Evolutionary conservation across 179 eudicot species (phyloP).

Genomic region (Vitellaria paradoxa): DNA sequence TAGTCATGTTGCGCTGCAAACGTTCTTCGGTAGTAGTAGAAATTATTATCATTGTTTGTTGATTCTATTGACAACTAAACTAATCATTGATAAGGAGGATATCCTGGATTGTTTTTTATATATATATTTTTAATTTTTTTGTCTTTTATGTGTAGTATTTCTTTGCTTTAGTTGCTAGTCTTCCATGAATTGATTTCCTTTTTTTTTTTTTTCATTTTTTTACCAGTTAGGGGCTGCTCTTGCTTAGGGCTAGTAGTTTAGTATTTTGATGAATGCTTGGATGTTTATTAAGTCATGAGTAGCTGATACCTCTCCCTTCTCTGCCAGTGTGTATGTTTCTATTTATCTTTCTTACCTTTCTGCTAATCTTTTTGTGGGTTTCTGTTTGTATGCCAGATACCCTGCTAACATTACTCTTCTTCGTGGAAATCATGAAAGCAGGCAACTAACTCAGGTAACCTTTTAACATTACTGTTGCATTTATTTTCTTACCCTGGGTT

Average conservation of each 20-base stretch:
- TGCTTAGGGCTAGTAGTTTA: background rate
- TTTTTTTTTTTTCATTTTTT: background rate
- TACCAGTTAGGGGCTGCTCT: background rate
- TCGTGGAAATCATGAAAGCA: slow-evolving; percentile 98
- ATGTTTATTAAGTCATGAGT: background rate
- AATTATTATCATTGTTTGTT: background rate
- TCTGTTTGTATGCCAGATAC: slow-evolving; percentile 47
- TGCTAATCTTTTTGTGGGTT: background rate
- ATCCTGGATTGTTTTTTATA: background rate
- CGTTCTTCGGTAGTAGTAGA: background rate
- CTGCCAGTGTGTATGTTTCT: slow-evolving; percentile 4
- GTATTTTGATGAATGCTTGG: background rate
- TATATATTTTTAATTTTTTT: no score
- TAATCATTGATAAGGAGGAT: background rate
- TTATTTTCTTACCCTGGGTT: background rate
- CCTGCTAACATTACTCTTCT: slow-evolving; percentile 95
- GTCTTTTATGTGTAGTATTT: background rate
- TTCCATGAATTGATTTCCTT: background rate
- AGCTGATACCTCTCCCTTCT: background rate
- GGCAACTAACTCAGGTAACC: slow-evolving; percentile 91
- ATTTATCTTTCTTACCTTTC: background rate
- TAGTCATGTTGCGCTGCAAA: background rate
- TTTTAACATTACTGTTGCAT: background rate
- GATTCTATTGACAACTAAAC: background rate
- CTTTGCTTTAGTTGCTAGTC: background rate